Evolutionary conservation across 768 basidiomycete genomes (phyloP), one percentile per base, ranked within the genome.

Genomic region (Fomitopsis pulvina): DNA sequence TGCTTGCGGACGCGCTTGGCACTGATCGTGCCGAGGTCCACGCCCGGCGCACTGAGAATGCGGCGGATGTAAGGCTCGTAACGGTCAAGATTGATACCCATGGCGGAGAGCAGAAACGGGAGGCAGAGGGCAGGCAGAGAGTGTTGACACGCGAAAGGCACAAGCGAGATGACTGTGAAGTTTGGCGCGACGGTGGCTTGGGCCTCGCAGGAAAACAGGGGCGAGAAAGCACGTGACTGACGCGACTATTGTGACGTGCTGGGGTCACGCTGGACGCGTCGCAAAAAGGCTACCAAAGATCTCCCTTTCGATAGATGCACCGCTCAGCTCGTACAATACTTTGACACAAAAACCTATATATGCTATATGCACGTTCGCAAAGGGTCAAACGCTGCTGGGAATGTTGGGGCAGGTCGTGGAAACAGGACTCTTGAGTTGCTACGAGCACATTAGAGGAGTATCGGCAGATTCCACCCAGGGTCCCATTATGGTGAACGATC

Each of bases 1-100:
- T 81, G 78, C 61, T 85, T 85, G 56, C 93, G 81, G 59, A 96
- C 91, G 68, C 82, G 83, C 70, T 91, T 95, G 41, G 92, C 92
- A 63, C 83, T 87, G 66, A 92, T 88, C 41, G 84, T 86, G 41
- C 72, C 53, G 59, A 92, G 75, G 73, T 92, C 86, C 41, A 79
- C 84, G 18, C 47, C 83, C 2, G 90, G 90, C 18, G 84, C 83
- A 26, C 79, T 74, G 45, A 92, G 79, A 63, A 92, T 88, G 51
- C 73, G 69, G 56, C 73, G 74, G 61, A 92, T 84, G 52, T 70
- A 74, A 11, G 76, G 73, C 65, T 81, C 77, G 56, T 89, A 74
- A 16, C 20, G 18, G 16, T 46, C 45, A 21, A 48, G 16, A 21
- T 48, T 37, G 30, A 21, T 25, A 18, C 4, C 18, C 37, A 46